phyloP scores from a whole-genome alignment of 306 rosid genomes.

The Vigna nakashimae region DNA sequence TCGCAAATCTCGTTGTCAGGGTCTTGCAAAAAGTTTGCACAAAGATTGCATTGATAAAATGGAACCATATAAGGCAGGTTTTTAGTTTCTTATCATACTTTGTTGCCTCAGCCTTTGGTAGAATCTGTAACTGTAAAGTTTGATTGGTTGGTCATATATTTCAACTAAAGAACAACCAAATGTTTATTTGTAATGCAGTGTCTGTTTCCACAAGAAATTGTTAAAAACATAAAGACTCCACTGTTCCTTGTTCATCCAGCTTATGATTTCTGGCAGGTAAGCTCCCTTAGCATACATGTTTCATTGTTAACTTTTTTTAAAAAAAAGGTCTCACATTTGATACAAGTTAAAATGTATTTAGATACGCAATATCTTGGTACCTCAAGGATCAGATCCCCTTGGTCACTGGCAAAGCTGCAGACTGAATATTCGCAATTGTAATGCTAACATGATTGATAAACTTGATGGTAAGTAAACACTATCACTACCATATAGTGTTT shows the following conservation, averaged over 20 bases:
- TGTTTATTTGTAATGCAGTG: conserved; percentile 67
- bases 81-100: conserved; percentile 29
- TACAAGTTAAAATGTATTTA: conserved; percentile 48
- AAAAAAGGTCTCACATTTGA: conserved; percentile 35
- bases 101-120: conserved; percentile 32
- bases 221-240: conserved; percentile 68
- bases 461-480: conserved; percentile 68
- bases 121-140: conserved; percentile 20
- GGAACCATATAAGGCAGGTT: conserved; percentile 77
- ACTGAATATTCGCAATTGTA: conserved; percentile 64
- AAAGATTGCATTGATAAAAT: conserved; percentile 69
- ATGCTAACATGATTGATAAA: conserved; percentile 58
- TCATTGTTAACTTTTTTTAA: conserved; percentile 26
- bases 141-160: conserved; percentile 19
- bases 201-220: conserved; percentile 78
- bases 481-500: conserved; percentile 22
- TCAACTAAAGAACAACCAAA: conserved; percentile 34
- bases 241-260: conserved; percentile 92
- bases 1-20: conserved; percentile 56
- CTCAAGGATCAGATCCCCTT: conserved; percentile 67
- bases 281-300: conserved; percentile 39
- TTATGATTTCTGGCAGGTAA: conserved; percentile 96
- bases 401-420: conserved; percentile 81
- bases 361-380: conserved; percentile 92
- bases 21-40: conserved; percentile 71